Conservation (phyloP, 208 protist genomes). For the Wallacemonas sp. region DNA sequence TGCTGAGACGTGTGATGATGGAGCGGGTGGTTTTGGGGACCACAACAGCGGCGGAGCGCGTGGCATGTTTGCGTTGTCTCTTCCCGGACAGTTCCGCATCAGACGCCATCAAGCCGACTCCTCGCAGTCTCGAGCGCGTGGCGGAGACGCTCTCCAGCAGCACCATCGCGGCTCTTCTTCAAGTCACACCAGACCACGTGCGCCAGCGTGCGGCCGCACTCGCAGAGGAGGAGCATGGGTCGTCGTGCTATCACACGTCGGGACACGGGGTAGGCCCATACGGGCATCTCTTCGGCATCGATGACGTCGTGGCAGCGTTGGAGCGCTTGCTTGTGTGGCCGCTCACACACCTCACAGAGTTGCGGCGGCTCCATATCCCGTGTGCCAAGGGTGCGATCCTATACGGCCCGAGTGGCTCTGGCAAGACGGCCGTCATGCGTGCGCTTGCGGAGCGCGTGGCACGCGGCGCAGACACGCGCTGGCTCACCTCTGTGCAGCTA, state of each 20-base stretch:
- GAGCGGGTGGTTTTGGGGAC: constrained; percentile 17
- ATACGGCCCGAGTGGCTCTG: constrained; percentile 74
- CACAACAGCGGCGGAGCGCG: constrained; percentile 30
- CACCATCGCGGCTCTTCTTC: constrained; percentile 15
- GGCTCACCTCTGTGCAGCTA: constrained; percentile 39
- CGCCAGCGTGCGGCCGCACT: constrained; percentile 8
- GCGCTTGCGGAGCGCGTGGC: constrained; percentile 50
- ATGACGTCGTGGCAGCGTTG: constrained; percentile 43
- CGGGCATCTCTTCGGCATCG: constrained; percentile 60
- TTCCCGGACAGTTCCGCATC: background rate
- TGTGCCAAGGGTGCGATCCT: constrained; percentile 77
- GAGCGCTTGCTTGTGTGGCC: constrained; percentile 83
- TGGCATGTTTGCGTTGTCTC: constrained; percentile 20
- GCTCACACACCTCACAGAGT: constrained; percentile 48
- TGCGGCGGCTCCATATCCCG: constrained; percentile 38
- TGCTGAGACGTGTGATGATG: constrained; percentile 32
- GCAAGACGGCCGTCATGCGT: constrained; percentile 83
- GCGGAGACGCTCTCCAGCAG: constrained; percentile 9
- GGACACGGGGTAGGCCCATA: constrained; percentile 25
- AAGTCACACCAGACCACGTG: background rate
- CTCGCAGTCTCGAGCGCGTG: background rate
- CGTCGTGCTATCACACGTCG: too few species aligned
- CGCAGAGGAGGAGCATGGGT: constrained; percentile 20
- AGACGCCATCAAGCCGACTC: too few species aligned
- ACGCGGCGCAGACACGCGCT: constrained; percentile 34